Evolutionary conservation across 805 yeast genomes (phyloP), one percentile per base, ranked within the genome.

Genomic region (Hanseniaspora thailandica): DNA sequence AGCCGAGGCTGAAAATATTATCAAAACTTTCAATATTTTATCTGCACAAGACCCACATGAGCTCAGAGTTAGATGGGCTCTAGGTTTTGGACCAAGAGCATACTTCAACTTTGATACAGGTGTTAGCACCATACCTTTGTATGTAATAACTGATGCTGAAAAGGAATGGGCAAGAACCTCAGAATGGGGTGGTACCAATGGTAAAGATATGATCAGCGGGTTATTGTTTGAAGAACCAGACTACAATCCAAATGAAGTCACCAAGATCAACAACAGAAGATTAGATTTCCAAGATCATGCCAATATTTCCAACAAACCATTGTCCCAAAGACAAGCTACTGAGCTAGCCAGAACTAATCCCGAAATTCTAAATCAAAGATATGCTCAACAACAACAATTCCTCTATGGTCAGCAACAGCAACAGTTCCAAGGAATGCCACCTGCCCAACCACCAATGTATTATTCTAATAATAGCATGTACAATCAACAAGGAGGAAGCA

Each of bases 61-160:
- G 34, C 72, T 93, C 60, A 78, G 97, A 69, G 86, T 94, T 4
- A 77, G 96, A 65, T 93, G 98, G 98, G 98, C 97, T 59, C 97
- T 93, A 57, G 98, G 98, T 1, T 93, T 85, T 63, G 98, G 98
- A 4, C 98, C 98, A 52, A 80, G 98, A 71, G 97, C 93, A 67
- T 90, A 97, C 72, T 86, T 96, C 66, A 94, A 93, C 68, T 93
- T 93, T 68, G 89, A 82, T 63, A 82, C 82, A 55, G 98, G 98
- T 57, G 75, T 82, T 36, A 84, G 95, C 56, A 77, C 88, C 35
- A 87, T 93, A 57, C 96, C 97, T 15, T 70, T 93, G 47, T 78
- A 77, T 55, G 78, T 96, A 61, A 75, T 93, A 60, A 93, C 98
- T 0, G 98, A 93, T 56, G 96, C 97, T 20, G 98, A 93, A 67